Base-by-base conservation (phyloP, 768 basidiomycete genomes). In the Tricholoma flavovirens region DNA sequence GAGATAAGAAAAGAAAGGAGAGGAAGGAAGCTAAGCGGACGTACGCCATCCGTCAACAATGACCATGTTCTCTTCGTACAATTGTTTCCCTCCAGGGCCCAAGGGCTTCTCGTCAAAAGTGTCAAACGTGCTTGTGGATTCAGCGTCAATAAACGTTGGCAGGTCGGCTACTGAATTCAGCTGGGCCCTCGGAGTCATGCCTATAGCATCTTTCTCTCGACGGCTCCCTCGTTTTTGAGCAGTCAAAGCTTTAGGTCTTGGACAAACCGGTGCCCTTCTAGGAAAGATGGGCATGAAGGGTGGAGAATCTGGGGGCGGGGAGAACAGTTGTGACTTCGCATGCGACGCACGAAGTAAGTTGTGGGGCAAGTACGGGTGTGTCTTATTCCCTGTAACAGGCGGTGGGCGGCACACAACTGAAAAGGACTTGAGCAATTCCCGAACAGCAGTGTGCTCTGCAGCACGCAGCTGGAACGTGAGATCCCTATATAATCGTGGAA, bases 21-120 rank as follows among this genome's bases (percentile, higher is more conserved):
- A 7, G 46, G 15, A 14, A 57, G 51, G n/a, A n/a, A n/a, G n/a
- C n/a, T n/a, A 33, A 58, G 48, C 49, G 26, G 42, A 76, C 79
- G 43, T 63, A 88, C 88, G 66, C 84, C 86, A 86, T 26, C 86
- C 87, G 66, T 82, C 76, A 1, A 87, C 78, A 32, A 87, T 62
- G 8, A 76, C 69, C 74, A 89, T 78, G 64, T 82, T 80, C 50
- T 76, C 74, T 32, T 63, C 64, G n/a, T 75, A 69, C 5, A 81
- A 57, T 49, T 17, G 9, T 17, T 54, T 19, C 19, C 46, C 46
- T 17, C 26, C 46, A n/a, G 46, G 40, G 10, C 82, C 77, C 3
- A 43, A 14, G 11, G 67, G 68, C 21, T 79, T 77, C 33, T 75
- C 69, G 49, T 77, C 71, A 26, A 14, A 0, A 22, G 26, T 22